Percentiles rank a stretch among this genome's conserved stretches.
These are phyloP conservation scores for Phytopythium delawarense DNA, from an alignment of 352 stramenopile species.

Conservation along the genomic window DNA sequence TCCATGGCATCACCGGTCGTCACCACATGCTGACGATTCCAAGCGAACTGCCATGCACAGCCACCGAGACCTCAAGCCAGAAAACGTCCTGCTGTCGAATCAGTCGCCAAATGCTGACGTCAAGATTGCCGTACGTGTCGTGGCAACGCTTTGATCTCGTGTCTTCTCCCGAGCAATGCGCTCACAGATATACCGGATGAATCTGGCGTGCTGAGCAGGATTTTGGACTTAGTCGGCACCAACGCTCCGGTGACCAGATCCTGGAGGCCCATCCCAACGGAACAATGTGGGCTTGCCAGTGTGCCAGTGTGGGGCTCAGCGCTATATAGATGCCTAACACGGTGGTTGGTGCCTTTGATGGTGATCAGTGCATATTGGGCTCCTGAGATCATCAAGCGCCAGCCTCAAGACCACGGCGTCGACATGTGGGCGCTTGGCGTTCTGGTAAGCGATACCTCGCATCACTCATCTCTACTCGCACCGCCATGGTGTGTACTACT, in stretches of 20 bases:
- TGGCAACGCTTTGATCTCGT: constrained; percentile 1
- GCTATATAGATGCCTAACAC: background rate
- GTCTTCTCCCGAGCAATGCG: too few species aligned
- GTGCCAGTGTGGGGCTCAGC: background rate
- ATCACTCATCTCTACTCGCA: background rate
- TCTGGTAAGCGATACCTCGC: constrained; percentile 29
- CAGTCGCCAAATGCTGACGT: constrained; percentile 48
- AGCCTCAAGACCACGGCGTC: constrained; percentile 64
- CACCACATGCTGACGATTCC: too few species aligned
- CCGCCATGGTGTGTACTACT: background rate
- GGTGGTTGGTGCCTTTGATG: background rate
- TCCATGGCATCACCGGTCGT: too few species aligned
- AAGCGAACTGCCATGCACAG: constrained; percentile 12
- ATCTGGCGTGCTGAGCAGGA: constrained; percentile 29
- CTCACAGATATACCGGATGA: background rate
- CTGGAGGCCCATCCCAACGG: constrained; percentile 53
- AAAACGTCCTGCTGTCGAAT: constrained; percentile 70
- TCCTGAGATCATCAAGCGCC: constrained; percentile 66
- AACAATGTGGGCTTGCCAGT: constrained; percentile 43
- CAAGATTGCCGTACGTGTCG: constrained; percentile 55
- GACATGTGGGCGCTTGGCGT: constrained; percentile 84
- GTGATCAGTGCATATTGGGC: constrained; percentile 64
- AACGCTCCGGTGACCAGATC: constrained; percentile 36
- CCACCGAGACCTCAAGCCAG: constrained; percentile 73
- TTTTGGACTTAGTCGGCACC: constrained; percentile 57